Evolutionary conservation across 2,329 filamentous ascomycete species (phyloP), one percentile per base, ranked within the genome.

Genomic region (Scedosporium minutisporum): DNA sequence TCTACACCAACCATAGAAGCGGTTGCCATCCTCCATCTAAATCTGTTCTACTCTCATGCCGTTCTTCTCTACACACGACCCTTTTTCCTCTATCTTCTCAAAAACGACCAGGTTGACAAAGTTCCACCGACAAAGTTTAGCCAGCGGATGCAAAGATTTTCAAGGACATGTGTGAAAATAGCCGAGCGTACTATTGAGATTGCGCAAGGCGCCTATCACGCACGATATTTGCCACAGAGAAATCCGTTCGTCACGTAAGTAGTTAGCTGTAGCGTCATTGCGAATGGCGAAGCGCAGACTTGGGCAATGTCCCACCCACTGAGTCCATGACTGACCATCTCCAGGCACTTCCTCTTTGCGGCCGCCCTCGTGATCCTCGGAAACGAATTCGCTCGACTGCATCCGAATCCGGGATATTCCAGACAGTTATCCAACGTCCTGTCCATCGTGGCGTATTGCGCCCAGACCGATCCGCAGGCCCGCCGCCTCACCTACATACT

Each of bases 11-110:
- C 44, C 5, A 75, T 76, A 21, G 76, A 83, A 64, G 80, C 81
- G 3, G 80, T 87, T 41, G 81, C 83, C 3, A 80, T 85, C n/a
- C 71, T 88, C 5, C 86, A 88, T 65, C 75, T 82, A 63, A 86
- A 87, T 64, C 73, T 88, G 25, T 74, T 87, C 42, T 83, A 87
- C 63, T 82, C 80, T 62, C 85, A 88, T 68, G 83, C 84, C 0
- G 79, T 87, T 51, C 80, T 88, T 27, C 75, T 89, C 0, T 77
- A 89, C 1, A 86, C 83, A 1, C 77, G 86, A 29, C 86, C 87
- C 0, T 88, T 88, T 69, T 85, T 88, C 63, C 72, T 87, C 14
- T 82, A 80, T 63, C 76, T 85, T 12, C 75, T 86, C 48, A 83
- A 76, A 62, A 73, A 74, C 68, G 68, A 71, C 2, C 70, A 72